Conservation (phyloP, 257 asterid genomes). For the Solanum sejunctum region DNA sequence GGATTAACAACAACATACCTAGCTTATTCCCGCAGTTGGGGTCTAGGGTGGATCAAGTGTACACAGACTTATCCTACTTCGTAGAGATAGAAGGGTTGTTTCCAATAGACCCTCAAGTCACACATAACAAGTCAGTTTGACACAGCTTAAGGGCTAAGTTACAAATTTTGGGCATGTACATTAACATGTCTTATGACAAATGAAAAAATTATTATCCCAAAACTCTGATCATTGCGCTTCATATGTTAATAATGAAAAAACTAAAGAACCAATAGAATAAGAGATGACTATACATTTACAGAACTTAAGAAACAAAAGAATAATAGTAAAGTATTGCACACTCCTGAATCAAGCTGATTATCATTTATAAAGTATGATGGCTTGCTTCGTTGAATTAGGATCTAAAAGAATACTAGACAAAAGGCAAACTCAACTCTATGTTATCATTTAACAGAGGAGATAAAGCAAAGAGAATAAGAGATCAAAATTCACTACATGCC, state of each 20-base stretch:
- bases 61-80: background rate
- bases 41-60: background rate
- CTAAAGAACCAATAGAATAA: background rate
- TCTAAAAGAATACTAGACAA: background rate
- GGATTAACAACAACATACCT: background rate
- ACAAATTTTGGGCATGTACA: background rate
- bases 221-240: background rate
- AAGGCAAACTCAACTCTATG: background rate
- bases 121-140: background rate
- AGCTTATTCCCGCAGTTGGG: background rate
- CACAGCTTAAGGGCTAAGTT: background rate
- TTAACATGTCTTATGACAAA: background rate
- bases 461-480: background rate
- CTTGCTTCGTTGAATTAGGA: background rate
- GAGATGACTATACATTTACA: background rate
- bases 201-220: background rate
- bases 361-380: background rate
- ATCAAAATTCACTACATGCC: constrained; percentile 10
- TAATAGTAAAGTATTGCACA: background rate
- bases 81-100: background rate
- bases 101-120: background rate
- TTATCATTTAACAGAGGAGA: background rate
- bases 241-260: background rate
- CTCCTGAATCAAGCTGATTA: background rate
- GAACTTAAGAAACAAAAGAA: background rate